Percentiles rank a stretch among this genome's conserved stretches.
phyloP scores from a whole-genome alignment of 306 rosid species.

The Abrus precatorius region DNA sequence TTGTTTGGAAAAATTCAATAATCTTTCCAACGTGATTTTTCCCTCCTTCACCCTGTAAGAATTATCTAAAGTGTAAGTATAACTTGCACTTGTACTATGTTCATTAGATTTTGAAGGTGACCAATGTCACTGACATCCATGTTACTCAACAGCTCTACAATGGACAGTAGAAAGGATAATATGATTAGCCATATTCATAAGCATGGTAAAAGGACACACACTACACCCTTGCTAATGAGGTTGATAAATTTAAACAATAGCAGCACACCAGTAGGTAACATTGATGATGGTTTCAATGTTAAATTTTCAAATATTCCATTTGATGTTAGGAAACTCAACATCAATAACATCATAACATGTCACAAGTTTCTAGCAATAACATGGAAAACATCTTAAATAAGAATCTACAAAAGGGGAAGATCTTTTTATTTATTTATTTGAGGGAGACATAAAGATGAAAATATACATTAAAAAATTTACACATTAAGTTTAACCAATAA shows the following conservation, averaged over 20 bases:
- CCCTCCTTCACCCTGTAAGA: conserved; percentile 78
- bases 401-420: background rate
- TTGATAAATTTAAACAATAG: conserved; percentile 17
- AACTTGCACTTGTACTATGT: conserved; percentile 20
- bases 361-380: background rate
- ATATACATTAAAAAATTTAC: background rate
- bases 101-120: conserved; percentile 28
- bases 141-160: conserved; percentile 16
- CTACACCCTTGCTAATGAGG: conserved; percentile 15
- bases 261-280: background rate
- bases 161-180: conserved; percentile 11
- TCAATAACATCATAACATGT: no score
- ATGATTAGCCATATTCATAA: conserved; percentile 20
- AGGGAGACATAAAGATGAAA: background rate
- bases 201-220: conserved; percentile 19
- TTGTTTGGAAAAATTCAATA: conserved; percentile 85
- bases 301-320: conserved; percentile 1
- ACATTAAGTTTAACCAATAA: background rate
- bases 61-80: conserved; percentile 48
- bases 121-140: conserved; percentile 25
- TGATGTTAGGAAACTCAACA: background rate
- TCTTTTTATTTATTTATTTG: no score
- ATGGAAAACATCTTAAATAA: background rate
- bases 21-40: conserved; percentile 78
- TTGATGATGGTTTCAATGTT: background rate